These are phyloP conservation scores for Ramalina peruviana DNA, from an alignment of 495 filamentous ascomycete genomes.

Conservation along the genomic window DNA sequence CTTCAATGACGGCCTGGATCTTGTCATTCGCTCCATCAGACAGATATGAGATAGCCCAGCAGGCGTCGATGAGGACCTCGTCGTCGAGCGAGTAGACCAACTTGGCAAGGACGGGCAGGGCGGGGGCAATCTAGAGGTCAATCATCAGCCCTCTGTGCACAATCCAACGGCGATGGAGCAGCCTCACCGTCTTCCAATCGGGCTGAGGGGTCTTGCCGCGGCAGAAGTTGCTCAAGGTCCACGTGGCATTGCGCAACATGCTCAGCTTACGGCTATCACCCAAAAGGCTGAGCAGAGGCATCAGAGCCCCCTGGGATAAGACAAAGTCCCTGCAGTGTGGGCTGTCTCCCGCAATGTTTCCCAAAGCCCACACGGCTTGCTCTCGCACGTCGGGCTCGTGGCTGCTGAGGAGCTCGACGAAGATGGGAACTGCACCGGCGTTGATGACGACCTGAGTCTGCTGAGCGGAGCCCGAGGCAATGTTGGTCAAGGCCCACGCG, in stretches of 20 bases:
- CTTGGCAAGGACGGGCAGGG: constrained; percentile 92
- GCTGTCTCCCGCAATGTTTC: constrained; percentile 98
- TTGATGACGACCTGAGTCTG: constrained; percentile 99
- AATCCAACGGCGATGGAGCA: not conserved
- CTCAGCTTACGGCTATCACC: constrained; percentile 97
- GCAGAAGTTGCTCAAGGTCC: constrained; percentile 99
- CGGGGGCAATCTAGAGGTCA: constrained; percentile 65
- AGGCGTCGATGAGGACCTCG: constrained; percentile 96
- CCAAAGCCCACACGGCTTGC: constrained; percentile 97
- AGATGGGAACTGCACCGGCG: constrained; percentile 95
- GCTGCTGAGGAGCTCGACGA: constrained; percentile 87
- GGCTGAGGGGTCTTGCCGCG: constrained; percentile 99
- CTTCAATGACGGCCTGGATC: constrained; percentile 98
- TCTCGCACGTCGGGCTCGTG: constrained; percentile 97
- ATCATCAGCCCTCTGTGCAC: not conserved
- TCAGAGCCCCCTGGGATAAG: constrained; percentile 74
- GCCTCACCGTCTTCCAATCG: constrained; percentile 85
- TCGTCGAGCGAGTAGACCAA: constrained; percentile 97
- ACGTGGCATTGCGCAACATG: constrained; percentile 98
- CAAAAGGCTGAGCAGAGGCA: constrained; percentile 73
- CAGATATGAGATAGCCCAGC: constrained; percentile 98
- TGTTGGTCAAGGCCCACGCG: constrained; percentile 98
- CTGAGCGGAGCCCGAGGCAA: constrained; percentile 90
- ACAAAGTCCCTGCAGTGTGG: constrained; percentile 95
- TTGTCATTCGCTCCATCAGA: constrained; percentile 99